Evolutionary conservation across 352 stramenopile genomes (phyloP).

Genomic region (Globisporangium okanoganense): DNA sequence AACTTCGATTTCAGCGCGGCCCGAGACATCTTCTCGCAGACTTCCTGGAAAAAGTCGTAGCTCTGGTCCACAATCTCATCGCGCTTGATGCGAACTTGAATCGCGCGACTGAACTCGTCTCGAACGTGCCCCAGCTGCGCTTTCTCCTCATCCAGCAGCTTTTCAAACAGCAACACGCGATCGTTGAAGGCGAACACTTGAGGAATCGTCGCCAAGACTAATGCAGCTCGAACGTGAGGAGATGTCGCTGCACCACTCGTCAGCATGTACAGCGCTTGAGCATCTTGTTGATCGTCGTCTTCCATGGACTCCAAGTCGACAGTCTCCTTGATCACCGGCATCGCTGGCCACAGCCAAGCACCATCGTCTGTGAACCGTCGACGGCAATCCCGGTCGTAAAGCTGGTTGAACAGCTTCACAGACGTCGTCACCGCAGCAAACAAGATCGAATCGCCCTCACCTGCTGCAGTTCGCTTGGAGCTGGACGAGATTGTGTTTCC

Average conservation of each 20-base stretch:
- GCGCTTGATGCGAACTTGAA: conserved; percentile 65
- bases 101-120: conserved; percentile 48
- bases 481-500: conserved; percentile 7
- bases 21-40: conserved; percentile 50
- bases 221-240: conserved; percentile 35
- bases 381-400: conserved; percentile 70
- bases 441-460: conserved; percentile 24
- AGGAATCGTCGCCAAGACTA: conserved; percentile 69
- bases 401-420: conserved; percentile 77
- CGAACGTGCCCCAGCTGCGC: conserved; percentile 35
- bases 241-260: conserved; percentile 30
- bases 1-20: conserved; percentile 83
- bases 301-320: conserved; percentile 64
- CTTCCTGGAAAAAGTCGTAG: conserved; percentile 74
- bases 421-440: conserved; percentile 55
- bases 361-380: conserved; percentile 38
- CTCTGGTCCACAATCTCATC: conserved; percentile 90
- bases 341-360: conserved; percentile 70
- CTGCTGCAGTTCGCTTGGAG: not conserved
- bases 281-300: conserved; percentile 36
- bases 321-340: conserved; percentile 60
- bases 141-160: conserved; percentile 67
- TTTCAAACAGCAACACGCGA: conserved; percentile 71
- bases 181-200: conserved; percentile 80
- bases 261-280: conserved; percentile 46